phyloP scores from a whole-genome alignment of 2,329 filamentous ascomycete genomes.

The Botryosphaeria agaves region DNA sequence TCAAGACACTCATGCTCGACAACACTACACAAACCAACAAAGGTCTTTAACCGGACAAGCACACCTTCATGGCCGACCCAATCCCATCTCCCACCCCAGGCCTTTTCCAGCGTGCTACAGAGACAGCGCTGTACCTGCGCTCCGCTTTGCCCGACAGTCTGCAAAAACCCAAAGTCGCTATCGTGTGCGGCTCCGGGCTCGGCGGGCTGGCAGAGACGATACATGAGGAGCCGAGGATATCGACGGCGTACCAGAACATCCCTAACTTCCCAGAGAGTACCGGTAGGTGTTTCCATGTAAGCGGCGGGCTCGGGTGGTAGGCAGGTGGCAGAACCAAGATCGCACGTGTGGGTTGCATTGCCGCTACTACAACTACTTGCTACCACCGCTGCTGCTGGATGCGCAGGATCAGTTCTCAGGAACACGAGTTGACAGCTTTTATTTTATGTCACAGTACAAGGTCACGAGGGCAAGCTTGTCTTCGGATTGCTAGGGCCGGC shows the following conservation, averaged over 20 bases:
- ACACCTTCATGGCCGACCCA: slow-evolving; percentile 2
- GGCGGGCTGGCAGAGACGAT: slow-evolving; percentile 42
- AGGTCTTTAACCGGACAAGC: no score
- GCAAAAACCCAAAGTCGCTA: slow-evolving; percentile 39
- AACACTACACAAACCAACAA: no score
- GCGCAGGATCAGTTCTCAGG: slow-evolving; percentile 1
- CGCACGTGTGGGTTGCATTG: no score
- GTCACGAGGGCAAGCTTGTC: slow-evolving; percentile 48
- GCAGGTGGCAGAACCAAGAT: no score
- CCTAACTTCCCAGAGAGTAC: slow-evolving; percentile 44
- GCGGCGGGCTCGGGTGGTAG: no score
- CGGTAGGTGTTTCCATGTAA: slow-evolving; percentile 29
- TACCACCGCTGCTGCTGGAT: not conserved
- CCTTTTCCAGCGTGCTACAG: slow-evolving; percentile 25
- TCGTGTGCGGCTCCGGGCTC: slow-evolving; percentile 48
- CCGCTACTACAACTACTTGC: no score
- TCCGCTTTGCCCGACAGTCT: slow-evolving; percentile 30
- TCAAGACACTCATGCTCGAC: no score
- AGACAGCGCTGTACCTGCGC: slow-evolving; percentile 33
- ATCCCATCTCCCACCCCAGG: not conserved
- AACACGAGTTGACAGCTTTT: not conserved
- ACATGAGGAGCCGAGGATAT: slow-evolving; percentile 29
- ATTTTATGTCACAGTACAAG: slow-evolving; percentile 26
- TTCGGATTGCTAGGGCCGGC: slow-evolving; percentile 39
- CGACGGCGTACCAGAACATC: slow-evolving; percentile 40